Evolutionary conservation across 2,329 filamentous ascomycete species (phyloP).

Genomic region (Pleomassaria siparia): DNA sequence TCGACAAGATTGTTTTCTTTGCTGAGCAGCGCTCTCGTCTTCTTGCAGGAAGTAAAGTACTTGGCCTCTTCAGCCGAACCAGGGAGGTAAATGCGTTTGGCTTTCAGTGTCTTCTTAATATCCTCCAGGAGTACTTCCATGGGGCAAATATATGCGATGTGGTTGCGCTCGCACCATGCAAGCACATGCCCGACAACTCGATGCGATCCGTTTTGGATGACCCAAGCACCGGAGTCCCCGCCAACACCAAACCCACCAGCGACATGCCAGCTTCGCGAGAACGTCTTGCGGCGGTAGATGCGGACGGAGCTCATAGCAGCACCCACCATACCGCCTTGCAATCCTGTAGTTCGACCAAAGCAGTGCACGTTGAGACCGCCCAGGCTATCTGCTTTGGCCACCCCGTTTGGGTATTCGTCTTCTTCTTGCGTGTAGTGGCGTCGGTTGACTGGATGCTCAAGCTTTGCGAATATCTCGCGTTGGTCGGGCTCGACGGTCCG

Average conservation of each 20-base stretch:
- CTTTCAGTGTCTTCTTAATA: constrained; percentile 76
- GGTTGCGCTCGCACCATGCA: constrained; percentile 79
- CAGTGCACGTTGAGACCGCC: constrained; percentile 82
- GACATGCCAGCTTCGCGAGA: constrained; percentile 70
- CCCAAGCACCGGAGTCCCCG: constrained; percentile 91
- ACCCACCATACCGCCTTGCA: constrained; percentile 77
- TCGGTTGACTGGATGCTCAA: constrained; percentile 38
- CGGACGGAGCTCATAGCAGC: constrained; percentile 81
- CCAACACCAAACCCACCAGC: constrained; percentile 68
- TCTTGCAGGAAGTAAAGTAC: constrained; percentile 13
- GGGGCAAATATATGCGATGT: constrained; percentile 87
- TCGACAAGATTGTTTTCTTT: constrained; percentile 17
- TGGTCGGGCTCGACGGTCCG: constrained; percentile 26
- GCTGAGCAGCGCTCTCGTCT: constrained; percentile 3
- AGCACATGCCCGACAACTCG: constrained; percentile 86
- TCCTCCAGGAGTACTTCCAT: constrained; percentile 90
- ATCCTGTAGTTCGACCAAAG: constrained; percentile 81
- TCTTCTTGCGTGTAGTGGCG: constrained; percentile 38
- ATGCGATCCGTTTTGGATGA: constrained; percentile 77
- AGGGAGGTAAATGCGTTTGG: constrained; percentile 69
- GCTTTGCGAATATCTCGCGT: constrained; percentile 30
- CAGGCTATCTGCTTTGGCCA: constrained; percentile 62
- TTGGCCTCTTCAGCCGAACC: constrained; percentile 47
- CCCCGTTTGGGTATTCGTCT: constrained; percentile 56
- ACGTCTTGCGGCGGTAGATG: constrained; percentile 79